phyloP scores from a whole-genome alignment of 1,284 basidiomycete species.

The Ceratobasidium theobromae region DNA sequence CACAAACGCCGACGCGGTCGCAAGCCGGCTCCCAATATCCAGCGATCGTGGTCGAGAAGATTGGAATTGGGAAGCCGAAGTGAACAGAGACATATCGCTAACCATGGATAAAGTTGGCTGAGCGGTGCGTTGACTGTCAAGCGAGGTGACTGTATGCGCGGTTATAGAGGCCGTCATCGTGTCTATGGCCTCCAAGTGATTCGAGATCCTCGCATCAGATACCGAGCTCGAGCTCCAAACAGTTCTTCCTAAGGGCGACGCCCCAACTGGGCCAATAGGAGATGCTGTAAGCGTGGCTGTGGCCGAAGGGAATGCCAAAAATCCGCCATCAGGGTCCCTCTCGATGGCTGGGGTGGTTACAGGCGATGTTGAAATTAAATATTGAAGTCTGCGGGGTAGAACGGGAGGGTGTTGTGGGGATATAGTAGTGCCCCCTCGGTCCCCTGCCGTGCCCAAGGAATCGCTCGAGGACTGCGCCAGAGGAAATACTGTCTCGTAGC shows the following conservation, averaged over 20 bases:
- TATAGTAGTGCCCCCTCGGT: conserved; percentile 20
- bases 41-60: conserved; percentile 25
- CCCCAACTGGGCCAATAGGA: neutral
- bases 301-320: neutral
- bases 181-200: neutral
- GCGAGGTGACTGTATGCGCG: conserved; percentile 5
- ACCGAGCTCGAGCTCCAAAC: neutral
- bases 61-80: neutral
- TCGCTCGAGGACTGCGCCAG: conserved; percentile 45
- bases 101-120: neutral
- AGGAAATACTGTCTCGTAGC: conserved; percentile 83
- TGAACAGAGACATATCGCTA: conserved; percentile 2
- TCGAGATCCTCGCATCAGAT: neutral
- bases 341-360: neutral
- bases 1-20: conserved; percentile 20
- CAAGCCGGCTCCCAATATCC: conserved; percentile 9
- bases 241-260: neutral
- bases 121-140: conserved; percentile 22
- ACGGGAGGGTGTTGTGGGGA: conserved; percentile 1
- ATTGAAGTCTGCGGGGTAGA: neutral
- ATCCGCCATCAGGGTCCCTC: neutral
- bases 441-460: neutral
- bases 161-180: conserved; percentile 3
- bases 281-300: neutral
- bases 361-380: neutral